These are phyloP conservation scores for Leucaena leucocephala DNA, from an alignment of 306 rosid genomes.

Conservation along the genomic window DNA sequence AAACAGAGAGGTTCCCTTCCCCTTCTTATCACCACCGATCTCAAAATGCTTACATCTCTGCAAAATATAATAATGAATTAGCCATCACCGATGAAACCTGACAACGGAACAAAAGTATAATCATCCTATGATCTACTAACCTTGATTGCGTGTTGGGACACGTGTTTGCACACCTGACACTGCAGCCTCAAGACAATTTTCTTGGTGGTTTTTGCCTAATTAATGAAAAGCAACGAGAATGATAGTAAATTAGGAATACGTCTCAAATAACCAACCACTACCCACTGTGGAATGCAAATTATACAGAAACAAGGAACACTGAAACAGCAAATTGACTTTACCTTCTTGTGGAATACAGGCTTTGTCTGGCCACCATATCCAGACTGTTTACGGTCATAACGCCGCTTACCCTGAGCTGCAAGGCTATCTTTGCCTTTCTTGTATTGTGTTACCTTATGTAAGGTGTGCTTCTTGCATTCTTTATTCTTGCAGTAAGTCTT, in stretches of 20 bases:
- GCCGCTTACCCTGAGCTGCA: slow-evolving; percentile 57
- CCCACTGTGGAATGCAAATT: neutral
- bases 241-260: neutral
- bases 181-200: slow-evolving; percentile 57
- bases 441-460: slow-evolving; percentile 61
- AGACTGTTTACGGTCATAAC: slow-evolving; percentile 58
- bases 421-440: slow-evolving; percentile 57
- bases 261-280: neutral
- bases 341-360: slow-evolving; percentile 60
- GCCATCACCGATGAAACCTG: neutral
- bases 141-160: slow-evolving; percentile 52
- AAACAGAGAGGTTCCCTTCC: slow-evolving; percentile 58
- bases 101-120: neutral
- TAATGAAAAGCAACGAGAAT: neutral
- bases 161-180: slow-evolving; percentile 59
- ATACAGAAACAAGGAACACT: neutral
- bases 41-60: slow-evolving; percentile 62
- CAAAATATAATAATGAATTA: slow-evolving; percentile 1
- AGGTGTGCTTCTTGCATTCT: slow-evolving; percentile 55
- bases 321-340: slow-evolving; percentile 1
- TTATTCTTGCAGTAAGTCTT: slow-evolving; percentile 60
- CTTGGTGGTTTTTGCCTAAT: slow-evolving; percentile 56
- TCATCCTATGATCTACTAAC: neutral
- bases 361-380: slow-evolving; percentile 63
- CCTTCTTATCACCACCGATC: slow-evolving; percentile 61